phyloP scores from a whole-genome alignment of 352 stramenopile species.

The Pythium dissimile region DNA sequence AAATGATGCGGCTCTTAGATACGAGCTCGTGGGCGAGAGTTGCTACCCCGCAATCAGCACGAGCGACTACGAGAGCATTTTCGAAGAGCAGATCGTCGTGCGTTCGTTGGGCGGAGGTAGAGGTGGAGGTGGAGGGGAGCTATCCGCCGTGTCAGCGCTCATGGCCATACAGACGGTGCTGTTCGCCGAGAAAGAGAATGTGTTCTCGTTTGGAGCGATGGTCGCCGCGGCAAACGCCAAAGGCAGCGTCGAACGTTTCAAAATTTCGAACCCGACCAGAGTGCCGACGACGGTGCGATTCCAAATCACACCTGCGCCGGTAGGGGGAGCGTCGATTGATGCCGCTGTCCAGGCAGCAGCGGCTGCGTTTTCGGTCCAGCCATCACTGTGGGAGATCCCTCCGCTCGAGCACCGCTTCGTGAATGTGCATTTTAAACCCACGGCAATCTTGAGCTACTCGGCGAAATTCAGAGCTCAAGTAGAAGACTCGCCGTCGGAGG shows the following conservation, averaged over 20 bases:
- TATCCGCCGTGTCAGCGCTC: conserved; percentile 1
- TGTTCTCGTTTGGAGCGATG: conserved; percentile 89
- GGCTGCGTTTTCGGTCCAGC: conserved; percentile 85
- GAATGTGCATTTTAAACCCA: conserved; percentile 92
- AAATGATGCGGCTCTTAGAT: conserved; percentile 49
- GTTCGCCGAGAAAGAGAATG: conserved; percentile 81
- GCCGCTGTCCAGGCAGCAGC: neutral
- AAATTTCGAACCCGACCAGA: conserved; percentile 95
- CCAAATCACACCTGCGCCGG: conserved; percentile 33
- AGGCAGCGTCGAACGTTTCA: conserved; percentile 89
- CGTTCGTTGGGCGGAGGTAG: conserved; percentile 42
- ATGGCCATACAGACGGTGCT: conserved; percentile 54
- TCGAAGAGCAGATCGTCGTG: conserved; percentile 94
- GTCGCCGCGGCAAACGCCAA: conserved; percentile 60
- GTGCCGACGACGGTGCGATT: conserved; percentile 89
- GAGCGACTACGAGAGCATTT: conserved; percentile 88
- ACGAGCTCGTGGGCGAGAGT: conserved; percentile 90
- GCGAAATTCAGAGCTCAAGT: conserved; percentile 82
- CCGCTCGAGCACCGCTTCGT: conserved; percentile 94
- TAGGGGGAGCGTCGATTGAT: neutral
- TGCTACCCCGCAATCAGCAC: conserved; percentile 92
- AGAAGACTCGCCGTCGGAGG: conserved; percentile 56
- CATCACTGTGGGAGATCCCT: conserved; percentile 90
- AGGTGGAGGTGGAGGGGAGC: conserved; percentile 17
- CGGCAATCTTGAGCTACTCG: conserved; percentile 80